Percentiles rank a stretch among this genome's conserved stretches.
phyloP scores from a whole-genome alignment of 805 yeast species.

The Candida hispaniensis region DNA sequence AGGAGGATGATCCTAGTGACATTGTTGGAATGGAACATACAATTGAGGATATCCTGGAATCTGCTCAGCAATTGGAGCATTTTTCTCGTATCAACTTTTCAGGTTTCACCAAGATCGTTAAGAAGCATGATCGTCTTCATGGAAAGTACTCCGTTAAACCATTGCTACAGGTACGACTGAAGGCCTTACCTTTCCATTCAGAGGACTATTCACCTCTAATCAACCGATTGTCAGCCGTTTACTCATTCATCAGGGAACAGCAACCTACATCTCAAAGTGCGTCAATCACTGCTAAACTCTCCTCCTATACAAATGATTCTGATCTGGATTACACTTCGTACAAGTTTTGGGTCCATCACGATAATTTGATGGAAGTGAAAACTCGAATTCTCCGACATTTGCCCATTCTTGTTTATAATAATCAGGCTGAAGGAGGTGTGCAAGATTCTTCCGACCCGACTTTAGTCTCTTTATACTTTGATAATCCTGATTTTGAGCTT shows the following conservation, averaged over 20 bases:
- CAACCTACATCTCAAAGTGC: constrained; percentile 32
- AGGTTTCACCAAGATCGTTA: constrained; percentile 88
- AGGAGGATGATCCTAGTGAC: constrained; percentile 32
- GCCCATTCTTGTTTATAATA: constrained; percentile 75
- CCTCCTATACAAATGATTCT: constrained; percentile 28
- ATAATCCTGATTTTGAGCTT: constrained; percentile 68
- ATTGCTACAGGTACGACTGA: constrained; percentile 74
- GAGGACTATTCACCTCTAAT: constrained; percentile 91
- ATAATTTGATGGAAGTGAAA: constrained; percentile 91
- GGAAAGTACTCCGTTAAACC: constrained; percentile 84
- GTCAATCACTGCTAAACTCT: constrained; percentile 29
- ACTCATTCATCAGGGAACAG: constrained; percentile 72
- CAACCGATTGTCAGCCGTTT: constrained; percentile 65
- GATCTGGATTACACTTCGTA: constrained; percentile 40
- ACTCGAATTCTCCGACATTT: constrained; percentile 88
- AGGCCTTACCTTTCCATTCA: constrained; percentile 79
- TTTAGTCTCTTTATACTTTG: constrained; percentile 80
- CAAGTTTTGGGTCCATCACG: constrained; percentile 97
- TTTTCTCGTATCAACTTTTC: constrained; percentile 89
- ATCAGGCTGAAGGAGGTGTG: constrained; percentile 39
- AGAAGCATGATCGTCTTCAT: constrained; percentile 90
- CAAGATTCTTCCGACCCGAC: constrained; percentile 51
- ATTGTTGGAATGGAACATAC: constrained; percentile 51
- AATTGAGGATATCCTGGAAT: constrained; percentile 61
- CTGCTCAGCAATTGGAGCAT: constrained; percentile 77